Percentiles rank a stretch among this genome's conserved stretches.
Evolutionary conservation across 768 basidiomycete genomes (phyloP).

Genomic region (Phanerodontia chrysosporium): DNA sequence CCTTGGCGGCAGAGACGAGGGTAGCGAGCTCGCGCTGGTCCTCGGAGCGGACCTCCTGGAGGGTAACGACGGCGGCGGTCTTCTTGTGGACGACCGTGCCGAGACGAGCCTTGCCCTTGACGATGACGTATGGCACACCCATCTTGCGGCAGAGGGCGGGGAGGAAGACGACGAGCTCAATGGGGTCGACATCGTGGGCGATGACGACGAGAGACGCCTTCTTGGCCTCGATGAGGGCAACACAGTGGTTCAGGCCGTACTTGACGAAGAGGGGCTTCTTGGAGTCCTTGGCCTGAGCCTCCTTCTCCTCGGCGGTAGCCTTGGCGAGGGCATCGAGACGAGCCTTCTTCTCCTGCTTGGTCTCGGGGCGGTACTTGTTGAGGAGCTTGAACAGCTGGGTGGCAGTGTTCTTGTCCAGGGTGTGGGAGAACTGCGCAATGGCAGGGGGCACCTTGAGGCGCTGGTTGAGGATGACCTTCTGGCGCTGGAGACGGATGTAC

Average conservation of each 20-base stretch:
- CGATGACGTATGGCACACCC: slow-evolving; percentile 98
- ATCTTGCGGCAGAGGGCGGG: slow-evolving; percentile 99
- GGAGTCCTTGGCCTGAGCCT: slow-evolving; percentile 59
- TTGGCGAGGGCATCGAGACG: slow-evolving; percentile 79
- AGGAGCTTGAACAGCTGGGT: slow-evolving; percentile 96
- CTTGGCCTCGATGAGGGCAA: slow-evolving; percentile 95
- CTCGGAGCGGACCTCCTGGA: slow-evolving; percentile 94
- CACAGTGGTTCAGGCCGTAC: slow-evolving; percentile 95
- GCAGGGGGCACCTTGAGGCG: slow-evolving; percentile 98
- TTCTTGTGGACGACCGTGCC: slow-evolving; percentile 99
- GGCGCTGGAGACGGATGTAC: slow-evolving; percentile 95
- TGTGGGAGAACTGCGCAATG: slow-evolving; percentile 95
- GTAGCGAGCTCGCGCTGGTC: slow-evolving; percentile 92
- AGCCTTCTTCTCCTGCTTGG: slow-evolving; percentile 95
- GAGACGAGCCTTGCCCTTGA: slow-evolving; percentile 97
- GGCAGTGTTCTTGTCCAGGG: slow-evolving; percentile 98
- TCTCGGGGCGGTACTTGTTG: slow-evolving; percentile 96
- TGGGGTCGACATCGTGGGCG: slow-evolving; percentile 97
- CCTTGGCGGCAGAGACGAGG: slow-evolving; percentile 89
- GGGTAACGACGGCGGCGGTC: slow-evolving; percentile 85
- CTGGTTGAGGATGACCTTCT: slow-evolving; percentile 97
- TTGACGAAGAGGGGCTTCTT: slow-evolving; percentile 97
- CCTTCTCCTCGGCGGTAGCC: slow-evolving; percentile 77
- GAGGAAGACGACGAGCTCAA: slow-evolving; percentile 97
- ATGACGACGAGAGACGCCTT: slow-evolving; percentile 95